These are phyloP conservation scores for Metarhizium rileyi DNA, from an alignment of 2,329 filamentous ascomycete genomes.

Conservation along the genomic window DNA sequence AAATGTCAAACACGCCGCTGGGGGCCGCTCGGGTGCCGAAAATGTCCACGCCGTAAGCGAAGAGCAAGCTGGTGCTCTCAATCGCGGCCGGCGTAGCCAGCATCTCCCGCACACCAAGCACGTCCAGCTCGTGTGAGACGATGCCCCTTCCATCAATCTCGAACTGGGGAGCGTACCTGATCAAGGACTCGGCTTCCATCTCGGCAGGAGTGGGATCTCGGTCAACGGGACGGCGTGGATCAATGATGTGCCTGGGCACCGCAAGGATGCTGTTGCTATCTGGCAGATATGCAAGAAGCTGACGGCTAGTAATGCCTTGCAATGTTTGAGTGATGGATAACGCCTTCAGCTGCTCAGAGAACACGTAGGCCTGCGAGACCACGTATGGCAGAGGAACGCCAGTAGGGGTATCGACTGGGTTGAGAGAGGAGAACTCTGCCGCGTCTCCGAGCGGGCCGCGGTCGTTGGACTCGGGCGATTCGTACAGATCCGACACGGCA, in stretches of 20 bases:
- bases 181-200: conserved; percentile 67
- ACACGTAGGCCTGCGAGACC: conserved; percentile 69
- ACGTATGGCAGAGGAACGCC: conserved; percentile 59
- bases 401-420: conserved; percentile 48
- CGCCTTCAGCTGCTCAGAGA: conserved; percentile 67
- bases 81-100: conserved; percentile 68
- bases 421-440: conserved; percentile 68
- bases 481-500: conserved; percentile 79
- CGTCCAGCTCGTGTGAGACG: conserved; percentile 72
- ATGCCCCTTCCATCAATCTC: conserved; percentile 77
- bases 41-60: conserved; percentile 80
- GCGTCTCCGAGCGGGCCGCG: conserved; percentile 65
- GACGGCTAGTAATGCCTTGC: conserved; percentile 80
- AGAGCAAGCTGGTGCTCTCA: conserved; percentile 84
- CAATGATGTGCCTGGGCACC: conserved; percentile 68
- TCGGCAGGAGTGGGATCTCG: conserved; percentile 75
- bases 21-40: conserved; percentile 83
- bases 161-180: conserved; percentile 64
- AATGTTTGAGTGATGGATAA: conserved; percentile 81
- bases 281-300: conserved; percentile 71
- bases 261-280: conserved; percentile 65
- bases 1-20: conserved; percentile 80
- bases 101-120: conserved; percentile 64
- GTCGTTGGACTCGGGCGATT: conserved; percentile 74
- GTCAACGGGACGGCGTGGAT: conserved; percentile 77